These are phyloP conservation scores for Geotrichum restrictum DNA, from an alignment of 1,139 yeast species.

Conservation along the genomic window DNA sequence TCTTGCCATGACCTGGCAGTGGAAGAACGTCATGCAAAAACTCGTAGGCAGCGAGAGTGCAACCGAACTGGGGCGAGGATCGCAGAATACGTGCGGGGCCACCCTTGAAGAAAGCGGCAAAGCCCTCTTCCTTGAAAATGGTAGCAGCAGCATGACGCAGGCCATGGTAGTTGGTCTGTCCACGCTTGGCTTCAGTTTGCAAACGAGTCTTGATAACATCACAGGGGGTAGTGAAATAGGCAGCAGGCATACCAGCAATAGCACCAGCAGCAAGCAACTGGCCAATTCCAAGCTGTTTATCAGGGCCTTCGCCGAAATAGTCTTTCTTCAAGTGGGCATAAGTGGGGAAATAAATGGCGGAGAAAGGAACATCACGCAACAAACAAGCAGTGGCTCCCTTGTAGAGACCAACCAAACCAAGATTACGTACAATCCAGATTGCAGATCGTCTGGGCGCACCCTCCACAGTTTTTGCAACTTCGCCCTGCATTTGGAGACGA, in stretches of 20 bases:
- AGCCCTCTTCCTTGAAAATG: slow-evolving; percentile 74
- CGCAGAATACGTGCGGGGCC: slow-evolving; percentile 92
- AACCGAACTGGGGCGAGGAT: slow-evolving; percentile 97
- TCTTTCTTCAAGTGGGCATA: slow-evolving; percentile 88
- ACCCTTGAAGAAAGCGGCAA: slow-evolving; percentile 87
- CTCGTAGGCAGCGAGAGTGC: slow-evolving; percentile 94
- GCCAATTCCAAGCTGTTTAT: slow-evolving; percentile 63
- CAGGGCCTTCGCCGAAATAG: slow-evolving; percentile 79
- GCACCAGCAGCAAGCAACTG: slow-evolving; percentile 88
- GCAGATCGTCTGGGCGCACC: slow-evolving; percentile 52
- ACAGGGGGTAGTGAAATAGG: slow-evolving; percentile 91
- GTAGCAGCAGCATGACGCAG: slow-evolving; percentile 71
- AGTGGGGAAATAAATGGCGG: slow-evolving; percentile 96
- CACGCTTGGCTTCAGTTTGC: slow-evolving; percentile 76
- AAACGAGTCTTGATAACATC: slow-evolving; percentile 95
- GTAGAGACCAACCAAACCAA: slow-evolving; percentile 82
- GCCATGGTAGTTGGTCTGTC: slow-evolving; percentile 74
- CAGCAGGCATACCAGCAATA: slow-evolving; percentile 96
- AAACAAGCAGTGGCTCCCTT: slow-evolving; percentile 91
- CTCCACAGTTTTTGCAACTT: slow-evolving; percentile 47
- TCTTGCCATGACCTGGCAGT: slow-evolving; percentile 41
- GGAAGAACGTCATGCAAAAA: slow-evolving; percentile 64
- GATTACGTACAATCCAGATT: slow-evolving; percentile 64
- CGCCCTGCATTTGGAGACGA: slow-evolving; percentile 91
- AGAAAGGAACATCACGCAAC: slow-evolving; percentile 92